Conservation (phyloP, 331 rosid genomes). For the Ulmus americana region DNA sequence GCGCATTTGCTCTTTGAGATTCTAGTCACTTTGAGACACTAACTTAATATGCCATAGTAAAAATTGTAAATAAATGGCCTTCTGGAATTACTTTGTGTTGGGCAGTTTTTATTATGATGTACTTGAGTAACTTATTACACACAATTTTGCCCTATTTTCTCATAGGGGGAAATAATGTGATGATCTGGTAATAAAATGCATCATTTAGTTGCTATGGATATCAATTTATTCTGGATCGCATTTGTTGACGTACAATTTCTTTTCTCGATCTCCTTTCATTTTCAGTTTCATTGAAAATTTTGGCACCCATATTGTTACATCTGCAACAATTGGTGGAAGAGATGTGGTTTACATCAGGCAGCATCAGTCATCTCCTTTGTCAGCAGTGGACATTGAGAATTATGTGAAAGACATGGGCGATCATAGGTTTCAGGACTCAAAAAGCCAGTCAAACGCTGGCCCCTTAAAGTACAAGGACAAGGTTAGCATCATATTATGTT, state of each 20-base stretch:
- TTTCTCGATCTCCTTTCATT: constrained; percentile 20
- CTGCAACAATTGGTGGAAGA: constrained; percentile 93
- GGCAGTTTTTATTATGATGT: too few relatives aligned
- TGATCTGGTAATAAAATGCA: constrained; percentile 9
- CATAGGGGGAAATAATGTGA: constrained; percentile 2
- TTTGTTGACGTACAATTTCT: constrained; percentile 19
- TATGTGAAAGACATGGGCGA: constrained; percentile 75
- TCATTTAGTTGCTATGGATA: constrained; percentile 4
- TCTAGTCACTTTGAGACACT: not conserved
- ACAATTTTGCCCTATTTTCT: not conserved
- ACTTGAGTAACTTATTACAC: not conserved
- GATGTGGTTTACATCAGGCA: constrained; percentile 91
- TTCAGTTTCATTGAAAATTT: constrained; percentile 90
- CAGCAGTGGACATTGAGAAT: constrained; percentile 59
- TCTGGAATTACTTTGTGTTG: not conserved
- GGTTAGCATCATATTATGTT: constrained; percentile 40
- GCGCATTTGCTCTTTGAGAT: not conserved
- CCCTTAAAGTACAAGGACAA: constrained; percentile 92
- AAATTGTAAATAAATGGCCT: not conserved
- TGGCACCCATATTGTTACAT: constrained; percentile 90
- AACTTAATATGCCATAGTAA: not conserved
- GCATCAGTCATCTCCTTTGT: constrained; percentile 79
- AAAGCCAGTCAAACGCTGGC: constrained; percentile 44
- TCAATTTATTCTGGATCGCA: constrained; percentile 12
- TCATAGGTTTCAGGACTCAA: constrained; percentile 63